Evolutionary conservation across 2,329 filamentous ascomycete genomes (phyloP), one percentile per base, ranked within the genome.

Genomic region (Colletotrichum caudatum): DNA sequence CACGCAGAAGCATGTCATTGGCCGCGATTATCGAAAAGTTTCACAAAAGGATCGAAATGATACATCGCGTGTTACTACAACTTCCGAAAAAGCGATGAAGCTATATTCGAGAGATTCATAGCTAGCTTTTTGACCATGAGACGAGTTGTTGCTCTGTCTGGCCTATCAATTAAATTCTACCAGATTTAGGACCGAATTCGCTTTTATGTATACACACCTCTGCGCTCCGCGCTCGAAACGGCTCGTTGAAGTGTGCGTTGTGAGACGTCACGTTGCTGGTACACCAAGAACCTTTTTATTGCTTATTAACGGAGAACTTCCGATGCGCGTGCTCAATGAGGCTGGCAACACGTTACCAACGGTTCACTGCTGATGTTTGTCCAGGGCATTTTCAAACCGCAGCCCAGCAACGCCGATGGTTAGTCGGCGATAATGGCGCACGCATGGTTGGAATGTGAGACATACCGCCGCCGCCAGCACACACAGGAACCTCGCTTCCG

Each of bases 91-190:
- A 67, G 66, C 73, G 56, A 73, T 71, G 66, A 74, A 66, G 73
- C 71, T 74, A 74, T 65, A 67, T 23, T 73, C 66, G 73, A 74
- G 73, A 74, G 66, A 68, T 48, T 69, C 44, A 73, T 74, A 71
- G 71, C 73, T 67, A 73, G 73, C 73, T 67, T 74, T 71, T 53
- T 50, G 59, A 74, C 64, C 63, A 37, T 48, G 69, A 62, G 35
- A 64, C 44, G 23, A 58, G 64, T 64, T 71, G 64, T 62, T 71
- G 57, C 59, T 63, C 48, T 71, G 23, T 48, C 51, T 37, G 68
- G n/a, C 64, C 58, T 63, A 68, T 68, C 44, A 68, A 33, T 53
- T 35, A 51, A 63, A 26, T 58, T 41, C 39, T 33, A 58, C 26
- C 44, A 33, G 51, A 62, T 61, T 57, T 41, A 18, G 37, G 18